Evolutionary conservation across 495 filamentous ascomycete species (phyloP).

Genomic region (Neohortaea acidophila): DNA sequence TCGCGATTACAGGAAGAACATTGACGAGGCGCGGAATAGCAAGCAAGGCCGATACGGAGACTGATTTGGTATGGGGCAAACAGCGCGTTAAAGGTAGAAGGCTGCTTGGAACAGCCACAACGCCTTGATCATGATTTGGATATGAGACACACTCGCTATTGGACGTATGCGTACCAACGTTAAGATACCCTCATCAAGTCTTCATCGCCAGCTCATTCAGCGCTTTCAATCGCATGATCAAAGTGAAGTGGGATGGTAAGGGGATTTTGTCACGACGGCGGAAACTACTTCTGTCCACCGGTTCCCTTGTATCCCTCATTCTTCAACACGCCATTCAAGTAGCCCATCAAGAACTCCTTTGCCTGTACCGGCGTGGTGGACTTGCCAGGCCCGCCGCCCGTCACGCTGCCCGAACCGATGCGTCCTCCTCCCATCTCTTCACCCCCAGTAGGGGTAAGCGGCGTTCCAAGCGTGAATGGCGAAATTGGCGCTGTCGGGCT

Average conservation of each 20-base stretch:
- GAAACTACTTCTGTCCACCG: no score
- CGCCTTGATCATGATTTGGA: no score
- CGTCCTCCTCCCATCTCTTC: neutral
- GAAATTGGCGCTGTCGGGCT: conserved; percentile 16
- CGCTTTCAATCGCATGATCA: no score
- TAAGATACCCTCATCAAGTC: no score
- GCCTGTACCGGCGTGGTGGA: conserved; percentile 42
- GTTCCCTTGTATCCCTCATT: conserved; percentile 11
- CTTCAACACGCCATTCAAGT: conserved; percentile 47
- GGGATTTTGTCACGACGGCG: no score
- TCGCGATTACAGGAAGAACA: conserved; percentile 41
- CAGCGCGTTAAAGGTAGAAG: no score
- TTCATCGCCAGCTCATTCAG: no score
- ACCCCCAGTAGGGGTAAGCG: neutral
- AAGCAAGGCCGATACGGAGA: conserved; percentile 24
- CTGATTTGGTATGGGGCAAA: no score
- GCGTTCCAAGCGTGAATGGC: conserved; percentile 17
- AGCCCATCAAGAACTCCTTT: conserved; percentile 63
- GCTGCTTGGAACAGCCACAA: no score
- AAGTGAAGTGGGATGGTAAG: no score
- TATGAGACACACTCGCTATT: no score
- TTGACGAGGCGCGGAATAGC: conserved; percentile 38
- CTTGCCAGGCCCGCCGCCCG: conserved; percentile 34
- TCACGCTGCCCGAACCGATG: neutral
- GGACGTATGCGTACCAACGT: no score